Base-by-base conservation (phyloP, 2,329 filamentous ascomycete species). In the Cyclaneusma minus region DNA sequence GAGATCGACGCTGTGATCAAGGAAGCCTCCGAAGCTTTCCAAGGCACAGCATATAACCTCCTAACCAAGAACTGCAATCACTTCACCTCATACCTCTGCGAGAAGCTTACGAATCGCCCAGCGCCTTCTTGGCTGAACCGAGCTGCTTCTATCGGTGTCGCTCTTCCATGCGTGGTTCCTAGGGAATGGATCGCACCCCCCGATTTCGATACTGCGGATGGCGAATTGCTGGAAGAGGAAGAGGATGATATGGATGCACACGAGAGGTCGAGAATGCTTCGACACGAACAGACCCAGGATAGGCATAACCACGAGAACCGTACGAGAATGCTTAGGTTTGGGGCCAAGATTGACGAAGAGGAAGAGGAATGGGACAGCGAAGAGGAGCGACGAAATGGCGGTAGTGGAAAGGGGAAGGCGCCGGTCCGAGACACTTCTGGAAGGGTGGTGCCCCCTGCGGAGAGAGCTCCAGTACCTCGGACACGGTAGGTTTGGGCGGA, bases 21-120 rank as follows among this genome's bases (percentile, higher is more conserved):
- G 39, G 58, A 60, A 30, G 75, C 74, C 8, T 81, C 75, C 2
- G 64, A 76, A 21, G 63, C 74, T 38, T 91, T 89, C 41, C 62
- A 72, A 30, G 82, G 82, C 13, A 72, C 72, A 0, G 65, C 66
- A 9, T 89, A 91, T 51, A 87, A 89, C 43, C 64, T 91, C 9
- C 61, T 91, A 22, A 83, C 74, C 12, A 72, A 72, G 40, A 91
- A 91, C 50, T 91, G 82, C 62, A 91, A 91, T 48, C 82, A 91
- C 48, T 91, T 91, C 48, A 87, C 81, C 3, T 71, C 70, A 12
- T 70, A 77, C 41, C 62, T 91, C 11, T 84, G 78, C 50, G 60
- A 75, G 46, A 68, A 67, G 37, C 61, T 91, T 29, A 87, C 79
- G 2, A 69, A 73, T 5, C 64, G 68, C 23, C 56, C 70, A 1